phyloP scores from a whole-genome alignment of 225 moss, liverwort and hornwort genomes.

The Takakia lepidozioides region DNA sequence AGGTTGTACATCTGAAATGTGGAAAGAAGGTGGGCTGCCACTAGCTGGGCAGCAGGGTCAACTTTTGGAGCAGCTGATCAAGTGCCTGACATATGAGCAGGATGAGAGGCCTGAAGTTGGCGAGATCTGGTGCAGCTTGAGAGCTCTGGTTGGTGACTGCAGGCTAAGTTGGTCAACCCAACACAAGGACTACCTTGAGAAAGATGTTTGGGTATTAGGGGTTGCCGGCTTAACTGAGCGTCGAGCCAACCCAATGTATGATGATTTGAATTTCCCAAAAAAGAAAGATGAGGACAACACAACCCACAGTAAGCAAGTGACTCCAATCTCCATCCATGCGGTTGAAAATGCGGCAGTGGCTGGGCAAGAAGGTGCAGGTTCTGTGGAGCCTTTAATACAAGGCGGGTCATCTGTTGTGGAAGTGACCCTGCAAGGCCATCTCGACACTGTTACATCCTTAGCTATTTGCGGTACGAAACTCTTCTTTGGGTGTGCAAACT shows the following conservation, averaged over 20 bases:
- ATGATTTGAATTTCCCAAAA: conserved; percentile 4
- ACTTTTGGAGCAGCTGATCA: conserved; percentile 30
- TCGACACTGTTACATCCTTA: conserved; percentile 63
- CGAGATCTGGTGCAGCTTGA: conserved; percentile 44
- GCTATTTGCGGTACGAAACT: conserved; percentile 40
- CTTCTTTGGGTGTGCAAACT: no score
- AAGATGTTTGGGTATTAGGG: conserved; percentile 15
- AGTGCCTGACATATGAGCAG: conserved; percentile 47
- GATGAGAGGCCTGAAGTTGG: conserved; percentile 46
- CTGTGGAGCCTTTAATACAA: conserved; percentile 23
- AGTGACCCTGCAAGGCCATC: conserved; percentile 59
- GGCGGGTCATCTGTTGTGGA: conserved; percentile 11
- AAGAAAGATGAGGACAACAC: conserved; percentile 14
- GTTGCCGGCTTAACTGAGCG: conserved; percentile 13
- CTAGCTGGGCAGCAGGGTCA: conserved; percentile 12
- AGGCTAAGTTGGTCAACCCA: conserved; percentile 13
- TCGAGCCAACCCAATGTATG: conserved; percentile 1
- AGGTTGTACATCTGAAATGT: conserved; percentile 11
- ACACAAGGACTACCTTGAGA: conserved; percentile 4
- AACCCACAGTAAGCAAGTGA: conserved; percentile 11
- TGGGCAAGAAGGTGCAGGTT: conserved; percentile 6
- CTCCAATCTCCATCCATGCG: conserved; percentile 19
- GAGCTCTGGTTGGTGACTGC: conserved; percentile 34
- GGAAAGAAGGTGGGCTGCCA: conserved; percentile 5
- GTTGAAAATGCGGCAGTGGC: conserved; percentile 8